phyloP scores from a whole-genome alignment of 148 eudicot species.

The Bassia scoparia region DNA sequence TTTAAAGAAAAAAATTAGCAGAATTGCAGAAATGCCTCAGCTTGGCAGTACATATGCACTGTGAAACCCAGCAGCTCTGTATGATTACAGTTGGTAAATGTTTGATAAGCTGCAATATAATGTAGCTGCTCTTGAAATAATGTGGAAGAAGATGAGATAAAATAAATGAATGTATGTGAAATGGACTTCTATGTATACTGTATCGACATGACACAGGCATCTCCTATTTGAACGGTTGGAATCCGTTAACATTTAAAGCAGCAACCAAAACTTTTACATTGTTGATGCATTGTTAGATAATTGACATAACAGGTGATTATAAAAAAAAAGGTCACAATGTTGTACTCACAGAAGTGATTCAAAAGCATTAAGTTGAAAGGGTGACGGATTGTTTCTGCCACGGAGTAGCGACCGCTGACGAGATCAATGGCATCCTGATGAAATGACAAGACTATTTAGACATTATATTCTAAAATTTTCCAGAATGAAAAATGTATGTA shows the following conservation, averaged over 20 bases:
- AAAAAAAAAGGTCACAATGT: not conserved
- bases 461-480: not conserved
- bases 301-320: not conserved
- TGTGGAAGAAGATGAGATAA: no score
- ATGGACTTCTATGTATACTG: not conserved
- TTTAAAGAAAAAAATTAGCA: not conserved
- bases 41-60: not conserved
- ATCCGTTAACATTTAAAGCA: slow-evolving; percentile 1
- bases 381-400: slow-evolving; percentile 56
- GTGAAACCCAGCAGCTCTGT: not conserved
- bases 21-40: not conserved
- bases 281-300: not conserved
- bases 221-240: not conserved
- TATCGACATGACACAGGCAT: not conserved
- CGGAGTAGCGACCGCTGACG: slow-evolving; percentile 69
- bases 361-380: slow-evolving; percentile 51
- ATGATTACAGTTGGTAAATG: not conserved
- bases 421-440: slow-evolving; percentile 96
- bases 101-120: not conserved
- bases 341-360: slow-evolving; percentile 70
- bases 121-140: not conserved
- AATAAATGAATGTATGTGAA: no score
- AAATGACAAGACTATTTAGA: slow-evolving; percentile 17
- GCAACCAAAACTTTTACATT: not conserved
- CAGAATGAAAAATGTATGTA: not conserved